Evolutionary conservation across 805 yeast species (phyloP), one percentile per base, ranked within the genome.

Genomic region (Clavispora carvajalis): DNA sequence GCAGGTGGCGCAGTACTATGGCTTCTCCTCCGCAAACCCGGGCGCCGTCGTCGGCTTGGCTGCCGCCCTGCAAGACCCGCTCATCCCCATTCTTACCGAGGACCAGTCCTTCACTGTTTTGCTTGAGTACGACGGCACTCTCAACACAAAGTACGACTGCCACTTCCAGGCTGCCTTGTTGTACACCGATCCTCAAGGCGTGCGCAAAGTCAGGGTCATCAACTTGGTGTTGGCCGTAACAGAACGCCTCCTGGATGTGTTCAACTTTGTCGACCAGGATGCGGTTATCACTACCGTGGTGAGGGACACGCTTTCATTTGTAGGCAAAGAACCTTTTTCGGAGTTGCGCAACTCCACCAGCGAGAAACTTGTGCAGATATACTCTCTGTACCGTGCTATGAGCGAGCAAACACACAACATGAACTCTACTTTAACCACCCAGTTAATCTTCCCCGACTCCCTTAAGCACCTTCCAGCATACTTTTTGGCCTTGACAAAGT

Each of bases 131-230:
- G 96, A 89, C 55, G 88, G 88, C 3, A 79, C 78, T 45, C 67
- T 88, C 24, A 77, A 80, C 43, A 69, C 84, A 2, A 78, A 78
- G 45, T 71, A 74, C 28, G 96, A 89, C 59, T 85, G 87, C 17
- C 93, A 88, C 59, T 87, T 91, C 68, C 99, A 93, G 63, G 84
- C 86, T 1, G 97, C 98, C 0, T 51, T 93, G 21, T 66, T 93
- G 40, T 91, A 89, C 58, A 90, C 97, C 0, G 85, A 88, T 35
- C 55, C 71, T 2, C 71, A 72, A 36, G 99, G 99, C 17, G 63
- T 71, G 7, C 70, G 97, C 49, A 82, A 86, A 52, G 91, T 93
- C 12, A 74, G 99, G 46, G 89, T 89, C n/a, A 75, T 85, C 36
- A 93, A 93, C 55, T 67, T 80, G 41, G 82, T 84, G n/a, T 77